A percentile compares a stretch with the other conserved stretches of the same genome.
Conservation (phyloP, 164 flowering plant species). For the Liriodendron chinense region DNA sequence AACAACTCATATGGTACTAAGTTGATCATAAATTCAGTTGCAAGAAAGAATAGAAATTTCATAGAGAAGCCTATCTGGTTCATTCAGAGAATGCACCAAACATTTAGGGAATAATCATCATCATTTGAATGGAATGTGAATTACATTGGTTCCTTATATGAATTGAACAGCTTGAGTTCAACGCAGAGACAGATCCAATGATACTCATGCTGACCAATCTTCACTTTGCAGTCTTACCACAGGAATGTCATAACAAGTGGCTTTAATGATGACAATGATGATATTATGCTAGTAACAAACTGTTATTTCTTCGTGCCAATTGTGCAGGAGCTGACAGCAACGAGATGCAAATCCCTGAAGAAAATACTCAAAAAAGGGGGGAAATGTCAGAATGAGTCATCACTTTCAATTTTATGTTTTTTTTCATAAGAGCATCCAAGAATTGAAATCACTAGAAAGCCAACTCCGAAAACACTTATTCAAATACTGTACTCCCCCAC, state of each 20-base stretch:
- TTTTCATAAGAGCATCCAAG: neutral
- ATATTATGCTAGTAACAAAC: too few species aligned
- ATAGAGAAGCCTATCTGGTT: too few species aligned
- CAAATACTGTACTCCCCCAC: too few species aligned
- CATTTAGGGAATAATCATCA: too few species aligned
- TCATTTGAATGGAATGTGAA: slow-evolving; percentile 9
- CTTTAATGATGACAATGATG: neutral
- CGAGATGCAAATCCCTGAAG: neutral
- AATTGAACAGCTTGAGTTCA: slow-evolving; percentile 12
- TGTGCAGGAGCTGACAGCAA: neutral
- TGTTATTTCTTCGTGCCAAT: neutral
- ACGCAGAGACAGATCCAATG: slow-evolving; percentile 23
- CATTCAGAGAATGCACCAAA: too few species aligned
- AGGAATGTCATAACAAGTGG: neutral
- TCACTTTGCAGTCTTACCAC: neutral
- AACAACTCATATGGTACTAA: neutral
- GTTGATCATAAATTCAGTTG: too few species aligned
- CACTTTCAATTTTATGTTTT: neutral
- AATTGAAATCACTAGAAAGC: neutral
- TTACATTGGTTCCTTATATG: slow-evolving; percentile 4
- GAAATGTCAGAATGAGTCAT: neutral
- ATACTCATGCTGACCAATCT: slow-evolving; percentile 7
- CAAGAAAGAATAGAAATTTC: too few species aligned
- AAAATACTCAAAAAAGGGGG: neutral
- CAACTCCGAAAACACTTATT: neutral